phyloP scores from a whole-genome alignment of 495 filamentous ascomycete genomes.

The Penicillium verhagenii region DNA sequence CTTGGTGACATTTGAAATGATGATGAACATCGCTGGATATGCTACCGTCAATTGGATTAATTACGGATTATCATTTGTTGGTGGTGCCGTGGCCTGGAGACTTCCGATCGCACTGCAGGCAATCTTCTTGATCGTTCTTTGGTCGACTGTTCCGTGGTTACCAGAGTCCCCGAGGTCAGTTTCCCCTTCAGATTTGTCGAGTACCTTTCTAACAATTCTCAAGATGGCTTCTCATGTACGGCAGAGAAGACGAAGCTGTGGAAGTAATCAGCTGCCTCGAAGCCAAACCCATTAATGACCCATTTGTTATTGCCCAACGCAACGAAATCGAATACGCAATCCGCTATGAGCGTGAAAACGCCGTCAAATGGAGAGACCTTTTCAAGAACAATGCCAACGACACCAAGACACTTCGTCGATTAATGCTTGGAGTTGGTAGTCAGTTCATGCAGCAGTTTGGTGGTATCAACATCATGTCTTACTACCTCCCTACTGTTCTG shows the following conservation, averaged over 20 bases:
- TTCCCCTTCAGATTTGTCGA: conserved; percentile 25
- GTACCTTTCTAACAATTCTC: conserved; percentile 5
- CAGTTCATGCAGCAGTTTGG: conserved; percentile 56
- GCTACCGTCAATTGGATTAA: conserved; percentile 56
- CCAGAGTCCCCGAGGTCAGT: conserved; percentile 52
- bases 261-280: conserved; percentile 51
- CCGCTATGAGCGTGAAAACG: conserved; percentile 49
- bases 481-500: conserved; percentile 51
- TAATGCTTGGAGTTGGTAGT: conserved; percentile 50
- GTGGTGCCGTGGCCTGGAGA: conserved; percentile 48
- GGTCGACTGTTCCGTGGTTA: conserved; percentile 50
- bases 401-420: conserved; percentile 47
- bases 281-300: conserved; percentile 42
- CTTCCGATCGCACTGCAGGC: conserved; percentile 54
- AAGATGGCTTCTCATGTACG: conserved; percentile 51
- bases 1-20: conserved; percentile 59
- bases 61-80: conserved; percentile 51
- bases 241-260: conserved; percentile 41
- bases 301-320: conserved; percentile 43
- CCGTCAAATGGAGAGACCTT: conserved; percentile 46
- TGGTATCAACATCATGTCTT: conserved; percentile 49
- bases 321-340: conserved; percentile 50
- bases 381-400: conserved; percentile 35
- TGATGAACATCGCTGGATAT: conserved; percentile 60
- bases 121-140: conserved; percentile 52